phyloP scores from a whole-genome alignment of 352 stramenopile genomes.

The Pythium folliculosum region DNA sequence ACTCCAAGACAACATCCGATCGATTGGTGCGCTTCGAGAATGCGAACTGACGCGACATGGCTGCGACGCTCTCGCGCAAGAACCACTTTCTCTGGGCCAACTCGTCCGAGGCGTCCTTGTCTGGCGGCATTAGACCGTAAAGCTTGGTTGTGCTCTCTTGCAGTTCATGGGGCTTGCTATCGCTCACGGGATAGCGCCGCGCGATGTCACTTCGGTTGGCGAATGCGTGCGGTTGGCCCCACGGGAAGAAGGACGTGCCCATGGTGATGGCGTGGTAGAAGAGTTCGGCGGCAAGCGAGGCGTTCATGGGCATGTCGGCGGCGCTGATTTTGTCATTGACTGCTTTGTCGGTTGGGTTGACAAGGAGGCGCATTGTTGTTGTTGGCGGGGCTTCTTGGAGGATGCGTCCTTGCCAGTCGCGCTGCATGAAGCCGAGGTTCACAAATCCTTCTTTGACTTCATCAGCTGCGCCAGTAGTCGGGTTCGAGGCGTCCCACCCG shows the following conservation, averaged over 20 bases:
- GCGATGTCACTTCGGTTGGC: background rate
- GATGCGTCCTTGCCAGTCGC: constrained; percentile 17
- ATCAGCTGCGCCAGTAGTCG: background rate
- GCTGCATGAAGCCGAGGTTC: constrained; percentile 12
- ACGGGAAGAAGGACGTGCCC: constrained; percentile 1
- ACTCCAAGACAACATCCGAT: background rate
- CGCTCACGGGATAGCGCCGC: background rate
- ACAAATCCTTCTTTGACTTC: constrained; percentile 6
- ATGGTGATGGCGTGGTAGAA: constrained; percentile 5
- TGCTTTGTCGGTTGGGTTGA: constrained; percentile 14
- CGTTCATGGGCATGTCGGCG: constrained; percentile 22
- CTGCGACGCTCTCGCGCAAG: background rate
- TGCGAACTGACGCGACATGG: constrained; percentile 11
- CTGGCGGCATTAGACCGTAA: background rate
- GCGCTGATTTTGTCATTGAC: background rate
- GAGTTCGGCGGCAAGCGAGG: constrained; percentile 10
- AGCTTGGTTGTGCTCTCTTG: background rate
- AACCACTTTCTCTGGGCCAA: background rate
- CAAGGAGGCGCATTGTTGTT: background rate
- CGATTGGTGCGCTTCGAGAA: background rate
- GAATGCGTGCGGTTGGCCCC: background rate
- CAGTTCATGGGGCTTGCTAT: background rate
- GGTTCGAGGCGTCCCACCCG: background rate
- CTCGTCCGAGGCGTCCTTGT: background rate
- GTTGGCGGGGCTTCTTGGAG: background rate